phyloP scores from a whole-genome alignment of 1,284 basidiomycete species.

The Pseudozyma hubeiensis region DNA sequence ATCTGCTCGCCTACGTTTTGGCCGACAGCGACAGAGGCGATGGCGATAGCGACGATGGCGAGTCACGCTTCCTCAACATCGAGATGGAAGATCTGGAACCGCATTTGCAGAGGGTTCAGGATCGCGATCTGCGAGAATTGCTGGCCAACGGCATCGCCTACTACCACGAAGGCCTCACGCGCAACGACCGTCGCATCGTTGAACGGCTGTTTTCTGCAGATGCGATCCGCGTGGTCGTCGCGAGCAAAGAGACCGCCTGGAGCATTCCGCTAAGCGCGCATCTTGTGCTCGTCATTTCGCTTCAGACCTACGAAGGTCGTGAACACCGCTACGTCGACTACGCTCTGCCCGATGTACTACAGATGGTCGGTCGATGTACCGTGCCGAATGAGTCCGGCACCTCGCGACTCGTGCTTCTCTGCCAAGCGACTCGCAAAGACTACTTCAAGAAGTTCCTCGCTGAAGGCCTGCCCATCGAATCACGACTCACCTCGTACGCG shows the following conservation, averaged over 20 bases:
- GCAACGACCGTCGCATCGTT: conserved; percentile 91
- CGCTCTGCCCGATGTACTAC: conserved; percentile 94
- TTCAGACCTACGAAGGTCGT: conserved; percentile 84
- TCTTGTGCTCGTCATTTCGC: conserved; percentile 98
- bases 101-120: conserved; percentile 86
- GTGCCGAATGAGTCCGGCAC: conserved; percentile 75
- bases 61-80: conserved; percentile 89
- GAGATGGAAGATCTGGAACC: conserved; percentile 84
- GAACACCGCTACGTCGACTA: conserved; percentile 89
- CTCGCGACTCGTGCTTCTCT: conserved; percentile 93
- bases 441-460: conserved; percentile 99
- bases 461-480: conserved; percentile 96
- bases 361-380: conserved; percentile 98
- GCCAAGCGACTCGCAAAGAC: conserved; percentile 91
- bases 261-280: conserved; percentile 90
- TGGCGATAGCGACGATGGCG: conserved; percentile 68
- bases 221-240: conserved; percentile 93
- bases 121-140: conserved; percentile 82
- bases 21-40: conserved; percentile 77
- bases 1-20: conserved; percentile 87
- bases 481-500: conserved; percentile 72
- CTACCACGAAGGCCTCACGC: conserved; percentile 92
- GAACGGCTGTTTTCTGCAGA: conserved; percentile 93
- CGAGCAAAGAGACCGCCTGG: conserved; percentile 96
- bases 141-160: conserved; percentile 92